Conservation (phyloP, 805 yeast species). For the Saturnispora bothae region DNA sequence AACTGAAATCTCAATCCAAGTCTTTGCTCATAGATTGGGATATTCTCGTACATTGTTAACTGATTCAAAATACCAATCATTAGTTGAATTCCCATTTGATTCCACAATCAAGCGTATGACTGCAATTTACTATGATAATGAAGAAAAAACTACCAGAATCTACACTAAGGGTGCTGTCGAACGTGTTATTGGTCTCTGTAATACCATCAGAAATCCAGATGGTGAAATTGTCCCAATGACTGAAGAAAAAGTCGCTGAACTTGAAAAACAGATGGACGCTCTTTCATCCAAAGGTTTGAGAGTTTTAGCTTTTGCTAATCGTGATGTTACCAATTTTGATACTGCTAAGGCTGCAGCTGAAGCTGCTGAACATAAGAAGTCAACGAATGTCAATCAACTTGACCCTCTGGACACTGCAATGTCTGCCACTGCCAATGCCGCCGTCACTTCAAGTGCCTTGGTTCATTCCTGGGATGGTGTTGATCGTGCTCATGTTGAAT, state of each 20-base stretch:
- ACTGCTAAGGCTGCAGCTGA: conserved; percentile 39
- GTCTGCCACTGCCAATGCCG: no score
- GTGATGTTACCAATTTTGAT: conserved; percentile 22
- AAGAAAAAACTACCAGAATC: conserved; percentile 6
- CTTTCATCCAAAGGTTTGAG: conserved; percentile 59
- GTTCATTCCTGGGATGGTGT: conserved; percentile 8
- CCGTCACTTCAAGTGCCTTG: no score
- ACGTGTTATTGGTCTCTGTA: conserved; percentile 48
- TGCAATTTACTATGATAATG: conserved; percentile 36
- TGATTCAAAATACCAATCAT: conserved; percentile 33
- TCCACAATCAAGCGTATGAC: conserved; percentile 68
- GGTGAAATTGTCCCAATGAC: conserved; percentile 29
- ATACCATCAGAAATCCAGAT: conserved; percentile 36
- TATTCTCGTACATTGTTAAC: conserved; percentile 36
- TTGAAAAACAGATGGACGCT: conserved; percentile 47
- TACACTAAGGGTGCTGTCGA: conserved; percentile 74
- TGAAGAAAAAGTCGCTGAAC: conserved; percentile 28
- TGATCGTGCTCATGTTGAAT: conserved; percentile 39
- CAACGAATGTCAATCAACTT: no score
- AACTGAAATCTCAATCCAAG: conserved; percentile 82
- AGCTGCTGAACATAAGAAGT: no score
- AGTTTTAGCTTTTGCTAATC: conserved; percentile 58
- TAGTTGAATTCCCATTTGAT: conserved; percentile 66
- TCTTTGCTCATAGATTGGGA: conserved; percentile 52
- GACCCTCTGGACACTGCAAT: neutral